Evolutionary conservation across 345 rosid species (phyloP), one percentile per base, ranked within the genome.

Genomic region (Salix brachista): DNA sequence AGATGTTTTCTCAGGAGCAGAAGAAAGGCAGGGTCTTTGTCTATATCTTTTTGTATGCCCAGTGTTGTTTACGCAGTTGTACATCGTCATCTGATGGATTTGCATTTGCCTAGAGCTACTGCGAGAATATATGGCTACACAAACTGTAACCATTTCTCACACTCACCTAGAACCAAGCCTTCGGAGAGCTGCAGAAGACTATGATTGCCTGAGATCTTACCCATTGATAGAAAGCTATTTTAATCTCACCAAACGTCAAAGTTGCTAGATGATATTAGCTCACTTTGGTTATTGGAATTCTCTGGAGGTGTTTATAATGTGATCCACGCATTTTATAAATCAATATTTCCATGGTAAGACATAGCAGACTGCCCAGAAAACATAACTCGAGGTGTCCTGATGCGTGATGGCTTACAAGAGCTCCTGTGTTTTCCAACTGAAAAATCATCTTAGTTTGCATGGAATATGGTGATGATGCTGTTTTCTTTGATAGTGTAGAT

Each of bases 91-190:
- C 97, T 54, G 99, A 96, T 82, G 98, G 98, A 78, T 86, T 91
- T 82, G 91, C 97, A 75, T 86, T 96, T 79, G 97, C 97, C 74
- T 91, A 98, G 99, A 90, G 99, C 87, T 96, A 96, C 90, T 93
- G 96, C 52, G 99, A 96, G 83, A 84, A 90, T 90, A 88, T 96
- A 48, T 72, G 88, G 78, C 91, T 96, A 41, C 87, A 91, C 70
- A 91, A 88, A 82, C 94, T 89, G 98, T 93, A 91, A 93, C 75
- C 48, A 36, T 72, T 61, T 36, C 60, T 67, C 67, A 25, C 58
- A 56, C 74, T 73, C 74, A 34, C 67, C 26, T 42, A 3, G 18
- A 65, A 26, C 34, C 54, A 30, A 6, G 32, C 21, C 48, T 48
- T 21, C 36, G 2, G 39, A 25, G 61, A 5, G 36, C 28, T 28